Evolutionary conservation across 768 basidiomycete genomes (phyloP).

Genomic region (Piloderma croceum): DNA sequence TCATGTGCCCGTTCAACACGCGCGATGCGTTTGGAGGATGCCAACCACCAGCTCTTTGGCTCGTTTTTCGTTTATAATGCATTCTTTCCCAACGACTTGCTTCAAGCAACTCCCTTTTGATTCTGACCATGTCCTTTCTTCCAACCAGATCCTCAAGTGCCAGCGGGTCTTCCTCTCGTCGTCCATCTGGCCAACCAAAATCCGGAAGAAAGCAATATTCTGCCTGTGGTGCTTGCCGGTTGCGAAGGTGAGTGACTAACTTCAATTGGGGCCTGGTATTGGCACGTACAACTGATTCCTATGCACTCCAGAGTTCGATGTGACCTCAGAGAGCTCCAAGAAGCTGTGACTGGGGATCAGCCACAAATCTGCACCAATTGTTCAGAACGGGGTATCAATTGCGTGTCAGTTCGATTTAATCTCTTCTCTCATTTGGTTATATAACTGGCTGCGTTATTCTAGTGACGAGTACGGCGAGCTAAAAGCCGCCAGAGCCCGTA

Average conservation of each 20-base stretch:
- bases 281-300: no score
- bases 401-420: slow-evolving; percentile 91
- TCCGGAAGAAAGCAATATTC: slow-evolving; percentile 81
- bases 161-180: slow-evolving; percentile 30
- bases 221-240: slow-evolving; percentile 92
- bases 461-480: slow-evolving; percentile 92
- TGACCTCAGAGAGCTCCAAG: slow-evolving; percentile 76
- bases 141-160: no score
- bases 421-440: no score
- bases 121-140: no score
- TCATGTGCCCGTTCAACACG: no score
- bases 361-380: slow-evolving; percentile 78
- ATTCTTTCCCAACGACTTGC: no score
- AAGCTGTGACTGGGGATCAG: slow-evolving; percentile 35
- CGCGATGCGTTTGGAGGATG: no score
- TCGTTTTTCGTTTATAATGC: no score
- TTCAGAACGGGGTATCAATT: slow-evolving; percentile 81
- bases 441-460: no score
- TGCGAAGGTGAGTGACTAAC: slow-evolving; percentile 77
- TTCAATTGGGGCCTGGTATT: not conserved
- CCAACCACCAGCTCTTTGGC: no score
- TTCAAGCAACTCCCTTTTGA: no score
- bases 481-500: slow-evolving; percentile 87
- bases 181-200: slow-evolving; percentile 46
- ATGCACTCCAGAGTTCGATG: slow-evolving; percentile 81